These are phyloP conservation scores for Moricandia moricandioides DNA, from an alignment of 345 rosid genomes.

Conservation along the genomic window DNA sequence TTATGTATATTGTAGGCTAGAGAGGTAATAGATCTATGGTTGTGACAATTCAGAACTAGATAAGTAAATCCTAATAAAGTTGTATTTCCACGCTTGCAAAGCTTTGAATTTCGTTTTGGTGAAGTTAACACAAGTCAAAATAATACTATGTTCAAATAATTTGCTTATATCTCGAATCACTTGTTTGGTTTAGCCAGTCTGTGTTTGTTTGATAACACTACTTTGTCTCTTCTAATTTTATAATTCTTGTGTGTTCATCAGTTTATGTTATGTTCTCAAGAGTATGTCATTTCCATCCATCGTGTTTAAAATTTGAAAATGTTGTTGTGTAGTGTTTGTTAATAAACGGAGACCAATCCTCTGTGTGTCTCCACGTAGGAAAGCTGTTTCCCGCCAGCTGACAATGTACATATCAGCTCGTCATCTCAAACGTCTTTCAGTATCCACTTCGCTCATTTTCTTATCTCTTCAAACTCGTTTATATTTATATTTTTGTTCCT, in stretches of 20 bases:
- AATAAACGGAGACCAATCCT: conserved; percentile 19
- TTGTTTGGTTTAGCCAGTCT: neutral
- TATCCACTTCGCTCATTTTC: conserved; percentile 2
- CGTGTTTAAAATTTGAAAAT: neutral
- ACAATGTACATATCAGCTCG: conserved; percentile 38
- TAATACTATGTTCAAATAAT: neutral
- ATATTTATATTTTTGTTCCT: neutral
- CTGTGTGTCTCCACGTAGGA: conserved; percentile 38
- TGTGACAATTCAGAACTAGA: conserved; percentile 1
- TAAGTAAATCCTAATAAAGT: conserved; percentile 7
- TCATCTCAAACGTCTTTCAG: conserved; percentile 34
- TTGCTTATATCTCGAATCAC: neutral
- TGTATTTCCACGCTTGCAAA: conserved; percentile 32
- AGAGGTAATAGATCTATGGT: neutral
- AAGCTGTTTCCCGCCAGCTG: conserved; percentile 42
- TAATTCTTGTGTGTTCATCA: neutral
- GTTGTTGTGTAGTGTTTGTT: neutral
- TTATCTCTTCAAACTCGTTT: neutral
- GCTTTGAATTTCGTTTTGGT: conserved; percentile 5
- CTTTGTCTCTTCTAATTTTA: neutral
- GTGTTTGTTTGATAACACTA: neutral
- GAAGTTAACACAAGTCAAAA: conserved; percentile 14
- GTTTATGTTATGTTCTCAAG: neutral
- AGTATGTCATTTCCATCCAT: neutral
- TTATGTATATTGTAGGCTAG: neutral